phyloP scores from a whole-genome alignment of 805 yeast species.

The Wickerhamiella cacticola region DNA sequence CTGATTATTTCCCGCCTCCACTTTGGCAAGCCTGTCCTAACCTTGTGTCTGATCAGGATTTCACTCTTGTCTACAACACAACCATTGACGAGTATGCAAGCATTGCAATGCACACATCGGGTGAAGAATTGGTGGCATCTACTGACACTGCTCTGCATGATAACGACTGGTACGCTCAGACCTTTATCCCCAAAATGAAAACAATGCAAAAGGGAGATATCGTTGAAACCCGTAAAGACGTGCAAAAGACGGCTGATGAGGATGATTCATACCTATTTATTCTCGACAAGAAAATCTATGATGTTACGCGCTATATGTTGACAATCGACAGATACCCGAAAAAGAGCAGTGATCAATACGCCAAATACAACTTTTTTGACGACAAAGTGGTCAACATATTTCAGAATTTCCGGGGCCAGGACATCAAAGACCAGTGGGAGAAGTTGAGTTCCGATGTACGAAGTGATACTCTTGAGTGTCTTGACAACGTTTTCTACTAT shows the following conservation, averaged over 20 bases:
- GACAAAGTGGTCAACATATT: conserved; percentile 26
- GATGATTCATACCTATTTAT: conserved; percentile 26
- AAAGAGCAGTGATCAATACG: conserved; percentile 18
- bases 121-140: conserved; percentile 24
- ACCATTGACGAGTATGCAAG: conserved; percentile 23
- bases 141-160: conserved; percentile 28
- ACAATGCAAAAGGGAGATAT: conserved; percentile 30
- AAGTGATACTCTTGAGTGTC: conserved; percentile 26
- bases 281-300: conserved; percentile 29
- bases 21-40: conserved; percentile 32
- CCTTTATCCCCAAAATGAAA: conserved; percentile 29
- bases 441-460: conserved; percentile 22
- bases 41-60: conserved; percentile 27
- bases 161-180: conserved; percentile 29
- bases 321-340: conserved; percentile 26
- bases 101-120: conserved; percentile 28
- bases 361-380: conserved; percentile 30
- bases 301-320: conserved; percentile 30
- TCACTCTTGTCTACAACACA: conserved; percentile 26
- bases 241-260: conserved; percentile 21
- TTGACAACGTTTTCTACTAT: conserved; percentile 29
- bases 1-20: conserved; percentile 34
- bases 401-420: conserved; percentile 28
- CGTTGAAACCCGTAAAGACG: conserved; percentile 26
- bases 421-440: conserved; percentile 27